Base-by-base conservation (phyloP, 2,329 filamentous ascomycete species). In the Sporothrix humicola region DNA sequence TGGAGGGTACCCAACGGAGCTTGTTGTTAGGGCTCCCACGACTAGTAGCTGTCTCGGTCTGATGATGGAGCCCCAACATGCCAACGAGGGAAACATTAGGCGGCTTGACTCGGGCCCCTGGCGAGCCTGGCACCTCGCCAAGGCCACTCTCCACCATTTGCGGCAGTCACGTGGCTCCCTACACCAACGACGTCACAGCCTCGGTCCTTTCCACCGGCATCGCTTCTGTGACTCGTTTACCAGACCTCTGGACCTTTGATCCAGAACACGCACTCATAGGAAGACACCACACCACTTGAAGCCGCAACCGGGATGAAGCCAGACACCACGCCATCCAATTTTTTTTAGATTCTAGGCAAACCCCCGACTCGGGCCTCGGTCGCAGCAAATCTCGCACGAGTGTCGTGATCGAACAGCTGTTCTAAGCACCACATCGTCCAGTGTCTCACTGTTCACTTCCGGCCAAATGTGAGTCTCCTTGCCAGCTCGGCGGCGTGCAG, bases 131-230 rank as follows among this genome's bases (percentile, higher is more conserved):
- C 23, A 26, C 23, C 23, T 26, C 1, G 23, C 23, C 3, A 26
- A 26, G 23, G 23, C 23, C 23, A 26, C 50, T 54, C 7, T 20
- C 5, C 52, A 8, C 52, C 52, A 12, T 23, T 46, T 48, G 61
- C 1, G 12, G 42, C 13, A 48, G 61, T 68, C 65, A 68, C 65
- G 65, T 68, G 65, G 46, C 37, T 8, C 23, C 23, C 23, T 46
- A 52, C 46, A 44, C 61, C 42, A 52, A 68, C 65, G 46, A 68
- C 65, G 65, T 52, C 65, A 68, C 46, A 50, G 46, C 65, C 65
- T 68, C 65, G 65, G 65, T 46, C 63, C 65, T 68, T 37, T 52
- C 65, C 46, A 68, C 46, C 46, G 15, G 46, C 65, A n/a, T 48
- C 15, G 65, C 17, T 50, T 50, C 9, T 48, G 9, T 68, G 65